Evolutionary conservation across 805 yeast genomes (phyloP).

Genomic region (Nadsonia fulvescens): DNA sequence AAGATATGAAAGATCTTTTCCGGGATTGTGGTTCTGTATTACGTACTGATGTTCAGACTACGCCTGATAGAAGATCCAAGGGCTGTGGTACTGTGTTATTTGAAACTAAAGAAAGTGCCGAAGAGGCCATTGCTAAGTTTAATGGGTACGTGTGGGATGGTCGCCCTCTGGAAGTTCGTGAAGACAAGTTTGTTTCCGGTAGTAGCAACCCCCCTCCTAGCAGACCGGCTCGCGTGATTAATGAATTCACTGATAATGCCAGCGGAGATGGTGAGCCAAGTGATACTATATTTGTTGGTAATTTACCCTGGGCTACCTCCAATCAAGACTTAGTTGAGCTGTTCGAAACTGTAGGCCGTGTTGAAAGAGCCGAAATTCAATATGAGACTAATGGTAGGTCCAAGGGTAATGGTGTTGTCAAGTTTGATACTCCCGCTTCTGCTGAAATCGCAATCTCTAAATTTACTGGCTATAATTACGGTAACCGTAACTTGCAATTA

Average conservation of each 20-base stretch:
- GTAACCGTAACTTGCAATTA: conserved; percentile 54
- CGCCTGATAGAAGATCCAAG: conserved; percentile 54
- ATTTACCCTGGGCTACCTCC: conserved; percentile 81
- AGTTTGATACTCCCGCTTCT: conserved; percentile 43
- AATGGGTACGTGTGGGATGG: conserved; percentile 62
- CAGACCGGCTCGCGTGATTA: conserved; percentile 10
- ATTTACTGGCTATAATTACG: conserved; percentile 67
- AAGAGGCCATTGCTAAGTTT: conserved; percentile 47
- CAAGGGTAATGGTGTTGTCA: conserved; percentile 73
- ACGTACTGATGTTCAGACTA: conserved; percentile 62
- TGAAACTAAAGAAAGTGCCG: conserved; percentile 47
- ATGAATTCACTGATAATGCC: conserved; percentile 49
- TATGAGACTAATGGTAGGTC: conserved; percentile 44
- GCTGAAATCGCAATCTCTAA: conserved; percentile 63
- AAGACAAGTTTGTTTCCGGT: conserved; percentile 30
- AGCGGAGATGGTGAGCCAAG: conserved; percentile 42
- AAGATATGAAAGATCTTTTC: conserved; percentile 70
- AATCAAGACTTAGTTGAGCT: conserved; percentile 69
- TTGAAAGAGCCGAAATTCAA: conserved; percentile 61
- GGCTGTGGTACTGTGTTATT: conserved; percentile 77
- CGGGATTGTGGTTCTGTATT: conserved; percentile 58
- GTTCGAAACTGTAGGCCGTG: conserved; percentile 68
- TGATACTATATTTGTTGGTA: conserved; percentile 46
- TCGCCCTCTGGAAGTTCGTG: conserved; percentile 61
- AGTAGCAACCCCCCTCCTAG: conserved; percentile 7